These are phyloP conservation scores for Coniochaeta hoffmannii DNA, from an alignment of 2,329 filamentous ascomycete genomes.

Conservation along the genomic window DNA sequence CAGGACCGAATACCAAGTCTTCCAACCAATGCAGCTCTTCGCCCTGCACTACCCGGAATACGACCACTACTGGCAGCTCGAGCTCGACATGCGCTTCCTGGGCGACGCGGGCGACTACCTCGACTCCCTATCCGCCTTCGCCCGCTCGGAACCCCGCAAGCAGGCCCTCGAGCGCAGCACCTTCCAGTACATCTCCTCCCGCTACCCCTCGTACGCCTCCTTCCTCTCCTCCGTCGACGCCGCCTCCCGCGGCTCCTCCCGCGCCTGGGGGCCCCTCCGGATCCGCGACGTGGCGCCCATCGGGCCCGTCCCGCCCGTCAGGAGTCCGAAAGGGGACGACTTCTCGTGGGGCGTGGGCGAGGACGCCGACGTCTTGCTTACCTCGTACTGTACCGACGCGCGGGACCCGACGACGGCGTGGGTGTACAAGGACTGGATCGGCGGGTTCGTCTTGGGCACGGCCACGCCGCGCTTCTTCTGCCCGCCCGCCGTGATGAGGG, in stretches of 20 bases:
- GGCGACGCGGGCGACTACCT: slow-evolving; percentile 23
- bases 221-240: slow-evolving; percentile 25
- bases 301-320: slow-evolving; percentile 18
- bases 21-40: slow-evolving; percentile 25
- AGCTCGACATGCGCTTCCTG: slow-evolving; percentile 36
- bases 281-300: slow-evolving; percentile 21
- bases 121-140: slow-evolving; percentile 28
- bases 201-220: slow-evolving; percentile 40
- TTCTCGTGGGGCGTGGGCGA: slow-evolving; percentile 24
- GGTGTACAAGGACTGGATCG: slow-evolving; percentile 24
- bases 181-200: slow-evolving; percentile 44
- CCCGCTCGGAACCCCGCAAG: slow-evolving; percentile 45
- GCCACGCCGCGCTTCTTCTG: slow-evolving; percentile 24
- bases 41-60: slow-evolving; percentile 25
- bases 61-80: slow-evolving; percentile 29
- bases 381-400: slow-evolving; percentile 22
- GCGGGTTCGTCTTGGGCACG: slow-evolving; percentile 17
- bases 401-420: slow-evolving; percentile 16
- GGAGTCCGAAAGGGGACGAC: slow-evolving; percentile 3
- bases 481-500: slow-evolving; percentile 26
- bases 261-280: slow-evolving; percentile 22
- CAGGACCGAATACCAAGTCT: slow-evolving; percentile 24
- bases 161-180: slow-evolving; percentile 51
- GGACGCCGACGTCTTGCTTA: slow-evolving; percentile 23
- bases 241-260: slow-evolving; percentile 18